Evolutionary conservation across 805 yeast species (phyloP).

Genomic region (Schwanniomyces pseudopolymorphus): DNA sequence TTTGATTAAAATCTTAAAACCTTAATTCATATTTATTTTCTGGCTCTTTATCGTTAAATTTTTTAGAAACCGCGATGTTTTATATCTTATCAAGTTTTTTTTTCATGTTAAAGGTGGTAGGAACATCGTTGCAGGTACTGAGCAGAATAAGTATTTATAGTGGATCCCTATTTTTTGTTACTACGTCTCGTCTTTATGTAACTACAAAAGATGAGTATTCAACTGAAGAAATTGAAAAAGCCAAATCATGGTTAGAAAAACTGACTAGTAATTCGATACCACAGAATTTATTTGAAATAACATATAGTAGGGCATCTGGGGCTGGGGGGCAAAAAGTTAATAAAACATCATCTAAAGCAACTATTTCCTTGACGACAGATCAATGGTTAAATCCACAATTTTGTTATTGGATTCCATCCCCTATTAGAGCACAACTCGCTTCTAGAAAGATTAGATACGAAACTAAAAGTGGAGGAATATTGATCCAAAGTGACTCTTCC

Average conservation of each 20-base stretch:
- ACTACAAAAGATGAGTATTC: slow-evolving; percentile 8
- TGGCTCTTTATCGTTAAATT: too few species aligned
- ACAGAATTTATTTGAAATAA: slow-evolving; percentile 38
- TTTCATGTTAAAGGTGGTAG: background rate
- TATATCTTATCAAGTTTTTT: too few species aligned
- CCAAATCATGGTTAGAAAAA: slow-evolving; percentile 44
- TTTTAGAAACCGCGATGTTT: too few species aligned
- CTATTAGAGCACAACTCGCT: slow-evolving; percentile 43
- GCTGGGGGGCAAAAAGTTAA: slow-evolving; percentile 91
- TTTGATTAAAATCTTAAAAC: too few species aligned
- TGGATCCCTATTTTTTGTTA: background rate
- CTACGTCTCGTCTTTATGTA: background rate
- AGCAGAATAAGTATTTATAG: background rate
- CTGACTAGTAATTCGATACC: slow-evolving; percentile 42
- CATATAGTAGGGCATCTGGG: slow-evolving; percentile 66
- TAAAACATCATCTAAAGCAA: slow-evolving; percentile 68
- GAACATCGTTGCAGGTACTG: background rate
- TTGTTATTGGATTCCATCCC: slow-evolving; percentile 59
- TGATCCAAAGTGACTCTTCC: slow-evolving; percentile 59
- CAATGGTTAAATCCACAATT: slow-evolving; percentile 42
- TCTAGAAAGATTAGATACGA: slow-evolving; percentile 48
- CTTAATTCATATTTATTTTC: too few species aligned
- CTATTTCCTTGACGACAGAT: slow-evolving; percentile 46
- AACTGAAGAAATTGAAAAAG: slow-evolving; percentile 25
- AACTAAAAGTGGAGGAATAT: slow-evolving; percentile 53